Evolutionary conservation across 768 basidiomycete species (phyloP), one percentile per base, ranked within the genome.

Genomic region (Lentinula guzmanii): DNA sequence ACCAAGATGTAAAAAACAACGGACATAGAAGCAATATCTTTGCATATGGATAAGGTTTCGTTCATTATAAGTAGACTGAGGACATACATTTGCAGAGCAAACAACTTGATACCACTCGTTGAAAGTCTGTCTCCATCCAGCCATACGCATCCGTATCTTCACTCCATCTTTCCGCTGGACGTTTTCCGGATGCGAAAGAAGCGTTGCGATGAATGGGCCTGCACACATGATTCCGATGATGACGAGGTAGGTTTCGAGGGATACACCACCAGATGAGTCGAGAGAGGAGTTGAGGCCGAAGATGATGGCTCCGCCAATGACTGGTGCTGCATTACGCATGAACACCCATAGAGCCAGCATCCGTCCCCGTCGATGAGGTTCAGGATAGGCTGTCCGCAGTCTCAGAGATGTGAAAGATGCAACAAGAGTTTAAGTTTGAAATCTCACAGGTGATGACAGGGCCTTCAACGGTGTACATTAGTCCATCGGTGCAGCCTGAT

Each of bases 161-260:
- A 70, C 69, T 34, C 72, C 72, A 61, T 72, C 72, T 45, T 63
- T 70, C 16, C 72, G 67, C 58, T 72, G 72, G 8, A 73, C 72
- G 37, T 71, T 70, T 37, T 68, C 65, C 13, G 72, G 72, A 33
- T 64, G 61, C 28, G 70, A 71, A 13, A 73, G 65, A 4, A 72
- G 65, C 10, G 71, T 62, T 2, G 71, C 58, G 41, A 73, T 69
- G 61, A 74, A 74, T 4, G 72, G 72, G 10, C 72, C 72, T 15
- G 71, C 71, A 59, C 72, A 74, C 72, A 74, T 72, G 39, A 74
- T 72, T 2, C 72, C 72, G 54, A 74, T 74, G 58, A 74, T 72
- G n/a, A 67, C 70, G 13, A 74, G 58, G 59, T 72, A 74, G 1
- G 72, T 74, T 16, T 69, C n/a, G 35, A 74, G 69, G 1, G 71